Evolutionary conservation across 2,329 filamentous ascomycete genomes (phyloP).

Genomic region (Drechslera avenae): DNA sequence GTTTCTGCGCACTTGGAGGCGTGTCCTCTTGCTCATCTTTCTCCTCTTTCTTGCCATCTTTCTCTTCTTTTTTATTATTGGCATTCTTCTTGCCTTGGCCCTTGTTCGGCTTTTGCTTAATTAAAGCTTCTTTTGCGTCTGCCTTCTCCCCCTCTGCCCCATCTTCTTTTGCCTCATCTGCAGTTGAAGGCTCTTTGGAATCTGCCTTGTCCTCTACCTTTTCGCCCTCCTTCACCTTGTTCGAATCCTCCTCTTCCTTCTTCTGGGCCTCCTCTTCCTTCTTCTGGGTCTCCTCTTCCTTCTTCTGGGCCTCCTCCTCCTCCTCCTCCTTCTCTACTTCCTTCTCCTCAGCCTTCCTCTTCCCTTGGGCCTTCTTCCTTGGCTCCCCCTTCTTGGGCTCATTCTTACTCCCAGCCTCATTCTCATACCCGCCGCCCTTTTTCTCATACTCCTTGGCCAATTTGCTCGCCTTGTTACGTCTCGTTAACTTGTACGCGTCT

Average conservation of each 20-base stretch:
- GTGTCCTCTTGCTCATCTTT: conserved; percentile 20
- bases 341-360: conserved; percentile 17
- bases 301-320: conserved; percentile 6
- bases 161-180: conserved; percentile 38
- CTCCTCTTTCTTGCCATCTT: conserved; percentile 19
- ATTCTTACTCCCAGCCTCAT: conserved; percentile 51
- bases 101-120: conserved; percentile 52
- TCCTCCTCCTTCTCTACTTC: conserved; percentile 16
- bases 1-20: conserved; percentile 28
- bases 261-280: background rate
- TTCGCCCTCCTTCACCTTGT: conserved; percentile 17
- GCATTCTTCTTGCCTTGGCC: conserved; percentile 22
- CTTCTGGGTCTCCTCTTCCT: conserved; percentile 21
- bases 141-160: conserved; percentile 39
- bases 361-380: conserved; percentile 27
- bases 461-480: conserved; percentile 47
- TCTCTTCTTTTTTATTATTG: conserved; percentile 3
- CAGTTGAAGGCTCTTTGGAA: background rate
- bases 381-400: conserved; percentile 52
- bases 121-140: too few relatives aligned
- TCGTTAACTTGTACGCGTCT: too few relatives aligned
- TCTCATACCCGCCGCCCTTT: conserved; percentile 49
- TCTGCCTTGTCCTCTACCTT: background rate
- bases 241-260: conserved; percentile 9
- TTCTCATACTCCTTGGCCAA: conserved; percentile 53